Conservation (phyloP, 2,329 filamentous ascomycete genomes). For the Rhytidhysteron rufulum region DNA sequence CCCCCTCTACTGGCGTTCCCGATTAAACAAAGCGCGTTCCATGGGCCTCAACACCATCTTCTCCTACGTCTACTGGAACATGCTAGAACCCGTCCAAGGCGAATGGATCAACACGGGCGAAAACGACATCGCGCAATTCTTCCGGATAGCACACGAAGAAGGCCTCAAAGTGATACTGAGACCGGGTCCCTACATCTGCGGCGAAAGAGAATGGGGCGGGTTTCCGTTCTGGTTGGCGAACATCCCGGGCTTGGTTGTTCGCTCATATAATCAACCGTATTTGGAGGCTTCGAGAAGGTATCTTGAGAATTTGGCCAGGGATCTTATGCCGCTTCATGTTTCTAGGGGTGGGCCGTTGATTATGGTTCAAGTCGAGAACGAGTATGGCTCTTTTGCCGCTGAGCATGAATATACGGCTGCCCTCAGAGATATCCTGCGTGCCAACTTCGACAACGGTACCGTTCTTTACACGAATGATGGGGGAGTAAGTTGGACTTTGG, state of each 20-base stretch:
- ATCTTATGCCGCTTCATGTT: slow-evolving; percentile 36
- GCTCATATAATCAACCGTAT: slow-evolving; percentile 41
- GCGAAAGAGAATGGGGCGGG: slow-evolving; percentile 49
- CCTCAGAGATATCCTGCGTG: slow-evolving; percentile 40
- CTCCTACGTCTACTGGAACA: slow-evolving; percentile 51
- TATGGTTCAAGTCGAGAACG: slow-evolving; percentile 51
- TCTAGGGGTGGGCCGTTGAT: slow-evolving; percentile 46
- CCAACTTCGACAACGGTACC: slow-evolving; percentile 42
- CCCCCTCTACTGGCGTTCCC: slow-evolving; percentile 44
- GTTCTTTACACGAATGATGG: slow-evolving; percentile 51
- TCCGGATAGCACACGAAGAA: slow-evolving; percentile 45
- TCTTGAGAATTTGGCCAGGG: slow-evolving; percentile 36
- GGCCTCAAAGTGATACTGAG: slow-evolving; percentile 46
- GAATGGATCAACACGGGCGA: slow-evolving; percentile 36
- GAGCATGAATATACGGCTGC: slow-evolving; percentile 44
- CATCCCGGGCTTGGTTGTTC: slow-evolving; percentile 40
- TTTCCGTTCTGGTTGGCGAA: slow-evolving; percentile 46
- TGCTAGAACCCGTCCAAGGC: slow-evolving; percentile 42
- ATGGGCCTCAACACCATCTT: slow-evolving; percentile 53
- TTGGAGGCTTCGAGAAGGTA: slow-evolving; percentile 37
- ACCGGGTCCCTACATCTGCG: slow-evolving; percentile 49
- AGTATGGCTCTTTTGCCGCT: slow-evolving; percentile 48
- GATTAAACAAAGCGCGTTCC: slow-evolving; percentile 41
- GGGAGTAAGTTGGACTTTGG: slow-evolving; percentile 40
- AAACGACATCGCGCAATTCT: slow-evolving; percentile 50